Evolutionary conservation across 2,329 filamentous ascomycete species (phyloP).

Genomic region (Colletotrichum brevisporum): DNA sequence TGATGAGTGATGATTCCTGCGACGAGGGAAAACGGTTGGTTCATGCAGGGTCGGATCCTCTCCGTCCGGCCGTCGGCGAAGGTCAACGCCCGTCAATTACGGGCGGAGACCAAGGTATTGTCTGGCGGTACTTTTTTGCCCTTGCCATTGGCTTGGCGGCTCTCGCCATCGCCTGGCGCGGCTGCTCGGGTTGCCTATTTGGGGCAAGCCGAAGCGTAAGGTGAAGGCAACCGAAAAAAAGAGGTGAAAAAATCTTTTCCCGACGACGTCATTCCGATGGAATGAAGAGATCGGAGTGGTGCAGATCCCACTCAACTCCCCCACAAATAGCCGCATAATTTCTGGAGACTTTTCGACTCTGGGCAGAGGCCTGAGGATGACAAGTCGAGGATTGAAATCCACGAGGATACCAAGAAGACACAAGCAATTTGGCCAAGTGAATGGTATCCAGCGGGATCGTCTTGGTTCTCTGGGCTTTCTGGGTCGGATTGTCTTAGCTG

Average conservation of each 20-base stretch:
- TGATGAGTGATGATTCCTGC: constrained; percentile 5
- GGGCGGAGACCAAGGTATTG: too few relatives aligned
- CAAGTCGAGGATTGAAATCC: background rate
- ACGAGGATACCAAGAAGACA: constrained; percentile 7
- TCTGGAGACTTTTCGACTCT: background rate
- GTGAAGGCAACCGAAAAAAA: too few relatives aligned
- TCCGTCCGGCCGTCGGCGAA: background rate
- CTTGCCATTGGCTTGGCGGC: constrained; percentile 19
- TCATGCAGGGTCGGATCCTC: constrained; percentile 8
- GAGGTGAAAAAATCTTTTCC: background rate
- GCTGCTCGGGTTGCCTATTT: constrained; percentile 26
- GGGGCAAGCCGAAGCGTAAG: constrained; percentile 5
- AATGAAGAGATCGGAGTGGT: constrained; percentile 17
- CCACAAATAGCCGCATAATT: constrained; percentile 24
- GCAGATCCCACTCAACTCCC: constrained; percentile 16
- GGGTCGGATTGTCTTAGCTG: constrained; percentile 17
- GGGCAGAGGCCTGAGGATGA: background rate
- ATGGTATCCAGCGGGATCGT: constrained; percentile 1
- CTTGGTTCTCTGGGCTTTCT: constrained; percentile 25
- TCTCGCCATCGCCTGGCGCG: constrained; percentile 13
- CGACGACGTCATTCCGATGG: constrained; percentile 28
- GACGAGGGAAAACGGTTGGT: background rate
- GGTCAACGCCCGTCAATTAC: background rate
- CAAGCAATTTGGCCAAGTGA: constrained; percentile 35
- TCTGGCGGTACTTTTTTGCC: background rate